A percentile compares a stretch with the other conserved stretches of the same genome.
Conservation (phyloP, 1,284 basidiomycete genomes). For the Malassezia equina region DNA sequence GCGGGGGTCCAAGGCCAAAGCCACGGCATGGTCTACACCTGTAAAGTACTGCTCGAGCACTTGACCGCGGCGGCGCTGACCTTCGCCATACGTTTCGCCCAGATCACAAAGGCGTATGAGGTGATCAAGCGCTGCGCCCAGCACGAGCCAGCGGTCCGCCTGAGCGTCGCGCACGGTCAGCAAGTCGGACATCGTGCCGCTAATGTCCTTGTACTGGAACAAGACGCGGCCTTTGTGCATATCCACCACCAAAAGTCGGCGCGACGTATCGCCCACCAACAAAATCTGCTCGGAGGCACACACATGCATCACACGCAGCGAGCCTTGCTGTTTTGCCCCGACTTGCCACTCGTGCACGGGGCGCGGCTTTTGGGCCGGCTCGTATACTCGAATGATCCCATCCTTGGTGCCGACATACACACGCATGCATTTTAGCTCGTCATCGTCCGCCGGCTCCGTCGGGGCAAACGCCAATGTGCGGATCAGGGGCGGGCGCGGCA, state of each 20-base stretch:
- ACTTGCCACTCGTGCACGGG: constrained; percentile 14
- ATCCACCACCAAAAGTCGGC: constrained; percentile 9
- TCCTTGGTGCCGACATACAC: constrained; percentile 16
- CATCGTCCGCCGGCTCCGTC: background rate
- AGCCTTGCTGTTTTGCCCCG: constrained; percentile 10
- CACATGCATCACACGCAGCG: constrained; percentile 5
- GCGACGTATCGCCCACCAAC: constrained; percentile 9
- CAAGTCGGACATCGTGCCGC: constrained; percentile 7
- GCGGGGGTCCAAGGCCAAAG: background rate
- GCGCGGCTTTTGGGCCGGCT: constrained; percentile 3
- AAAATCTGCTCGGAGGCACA: background rate
- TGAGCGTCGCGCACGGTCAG: background rate
- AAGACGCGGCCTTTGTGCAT: constrained; percentile 1
- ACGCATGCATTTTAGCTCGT: background rate
- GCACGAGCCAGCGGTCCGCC: background rate
- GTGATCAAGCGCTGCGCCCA: constrained; percentile 8
- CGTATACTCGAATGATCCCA: constrained; percentile 12
- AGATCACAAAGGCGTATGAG: constrained; percentile 12
- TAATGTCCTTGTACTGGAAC: constrained; percentile 19
- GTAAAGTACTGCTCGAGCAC: constrained; percentile 14
- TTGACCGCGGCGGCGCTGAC: constrained; percentile 10
- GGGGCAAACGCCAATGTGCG: constrained; percentile 7
- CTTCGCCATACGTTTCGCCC: background rate
- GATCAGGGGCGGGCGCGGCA: constrained; percentile 10
- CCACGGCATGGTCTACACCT: constrained; percentile 5